Evolutionary conservation across 768 basidiomycete genomes (phyloP).

Genomic region (Auricularia cornea): DNA sequence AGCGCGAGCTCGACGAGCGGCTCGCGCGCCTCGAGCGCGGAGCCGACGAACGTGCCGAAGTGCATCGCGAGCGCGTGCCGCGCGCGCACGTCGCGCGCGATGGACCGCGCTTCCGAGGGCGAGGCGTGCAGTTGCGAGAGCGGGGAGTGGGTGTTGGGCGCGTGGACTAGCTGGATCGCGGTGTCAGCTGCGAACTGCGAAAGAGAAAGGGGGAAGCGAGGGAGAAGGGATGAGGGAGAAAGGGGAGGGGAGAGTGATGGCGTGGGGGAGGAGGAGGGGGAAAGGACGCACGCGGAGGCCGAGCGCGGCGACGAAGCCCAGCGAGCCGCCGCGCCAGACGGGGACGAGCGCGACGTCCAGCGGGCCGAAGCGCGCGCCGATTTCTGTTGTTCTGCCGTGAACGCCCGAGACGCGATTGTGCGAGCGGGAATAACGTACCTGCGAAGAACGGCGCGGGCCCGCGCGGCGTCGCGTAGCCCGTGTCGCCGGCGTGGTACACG

Average conservation of each 20-base stretch:
- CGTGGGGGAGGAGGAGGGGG: too few relatives aligned
- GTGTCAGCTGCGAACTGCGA: not conserved
- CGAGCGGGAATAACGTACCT: too few relatives aligned
- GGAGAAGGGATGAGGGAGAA: too few relatives aligned
- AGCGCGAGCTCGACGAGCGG: constrained; percentile 25
- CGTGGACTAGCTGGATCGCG: not conserved
- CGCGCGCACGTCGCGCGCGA: constrained; percentile 30
- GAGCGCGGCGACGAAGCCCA: constrained; percentile 29
- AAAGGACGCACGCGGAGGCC: constrained; percentile 27
- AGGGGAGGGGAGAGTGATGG: too few relatives aligned
- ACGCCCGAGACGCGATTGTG: too few relatives aligned
- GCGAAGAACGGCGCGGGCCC: constrained; percentile 31
- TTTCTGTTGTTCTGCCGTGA: too few relatives aligned
- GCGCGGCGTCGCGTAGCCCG: constrained; percentile 27
- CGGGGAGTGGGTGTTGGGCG: constrained; percentile 19
- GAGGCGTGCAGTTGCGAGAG: constrained; percentile 32
- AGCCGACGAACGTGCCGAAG: constrained; percentile 37
- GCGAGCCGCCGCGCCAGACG: constrained; percentile 37
- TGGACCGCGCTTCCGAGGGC: constrained; percentile 31
- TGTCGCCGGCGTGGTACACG: constrained; percentile 27
- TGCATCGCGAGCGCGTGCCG: constrained; percentile 34
- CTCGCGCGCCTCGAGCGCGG: constrained; percentile 33
- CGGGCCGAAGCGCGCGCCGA: constrained; percentile 31
- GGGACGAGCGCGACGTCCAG: constrained; percentile 36
- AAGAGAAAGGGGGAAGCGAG: too few relatives aligned